These are phyloP conservation scores for Cladosporium sp. DNA, from an alignment of 2,329 filamentous ascomycete species.

Conservation along the genomic window DNA sequence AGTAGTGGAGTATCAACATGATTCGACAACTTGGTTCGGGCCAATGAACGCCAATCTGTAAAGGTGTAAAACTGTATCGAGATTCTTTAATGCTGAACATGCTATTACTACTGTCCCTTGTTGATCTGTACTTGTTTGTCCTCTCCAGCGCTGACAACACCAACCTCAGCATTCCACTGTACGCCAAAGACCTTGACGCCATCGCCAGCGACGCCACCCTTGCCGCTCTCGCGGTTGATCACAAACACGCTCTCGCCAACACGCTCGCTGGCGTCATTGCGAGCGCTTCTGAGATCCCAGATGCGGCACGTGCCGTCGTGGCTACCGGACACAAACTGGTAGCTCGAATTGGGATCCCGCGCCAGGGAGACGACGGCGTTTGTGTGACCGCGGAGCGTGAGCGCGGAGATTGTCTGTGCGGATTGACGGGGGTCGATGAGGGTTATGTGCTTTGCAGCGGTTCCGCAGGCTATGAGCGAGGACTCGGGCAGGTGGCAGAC, in stretches of 20 bases:
- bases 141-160: slow-evolving; percentile 88
- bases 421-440: slow-evolving; percentile 87
- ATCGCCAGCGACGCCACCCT: slow-evolving; percentile 52
- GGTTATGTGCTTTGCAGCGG: slow-evolving; percentile 81
- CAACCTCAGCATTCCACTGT: slow-evolving; percentile 79
- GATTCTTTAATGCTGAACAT: not conserved
- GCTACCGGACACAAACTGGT: slow-evolving; percentile 76
- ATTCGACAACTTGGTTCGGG: not conserved
- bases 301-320: slow-evolving; percentile 91
- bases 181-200: slow-evolving; percentile 89
- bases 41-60: not conserved
- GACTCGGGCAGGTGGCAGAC: slow-evolving; percentile 70
- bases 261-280: slow-evolving; percentile 43
- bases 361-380: slow-evolving; percentile 67
- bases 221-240: slow-evolving; percentile 66
- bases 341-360: slow-evolving; percentile 65
- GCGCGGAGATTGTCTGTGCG: slow-evolving; percentile 72
- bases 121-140: slow-evolving; percentile 96
- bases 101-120: slow-evolving; percentile 43
- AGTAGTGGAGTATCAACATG: not conserved
- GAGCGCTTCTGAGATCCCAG: slow-evolving; percentile 82
- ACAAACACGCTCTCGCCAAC: slow-evolving; percentile 73
- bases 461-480: slow-evolving; percentile 70
- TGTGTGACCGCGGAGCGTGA: slow-evolving; percentile 88
- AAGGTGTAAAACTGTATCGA: not conserved